phyloP scores from a whole-genome alignment of 2,329 filamentous ascomycete genomes.

The Neopestalotiopsis rosae region DNA sequence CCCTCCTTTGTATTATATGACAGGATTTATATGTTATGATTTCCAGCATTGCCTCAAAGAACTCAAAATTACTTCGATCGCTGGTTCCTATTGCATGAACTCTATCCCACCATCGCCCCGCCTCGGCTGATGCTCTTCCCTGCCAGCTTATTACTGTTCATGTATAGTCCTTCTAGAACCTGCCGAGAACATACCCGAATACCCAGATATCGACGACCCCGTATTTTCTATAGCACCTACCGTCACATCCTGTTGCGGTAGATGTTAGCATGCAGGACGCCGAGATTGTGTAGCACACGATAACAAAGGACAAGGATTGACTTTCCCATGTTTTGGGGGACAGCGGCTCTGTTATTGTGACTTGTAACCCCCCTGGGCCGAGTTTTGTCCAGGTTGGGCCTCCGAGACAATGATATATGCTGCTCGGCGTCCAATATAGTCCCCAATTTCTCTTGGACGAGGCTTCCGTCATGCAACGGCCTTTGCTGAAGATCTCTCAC shows the following conservation, averaged over 20 bases:
- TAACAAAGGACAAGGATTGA: background rate
- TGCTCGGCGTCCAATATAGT: background rate
- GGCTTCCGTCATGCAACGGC: background rate
- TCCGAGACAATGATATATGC: background rate
- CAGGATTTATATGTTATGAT: background rate
- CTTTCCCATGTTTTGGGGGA: background rate
- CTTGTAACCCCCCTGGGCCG: background rate
- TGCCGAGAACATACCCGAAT: background rate
- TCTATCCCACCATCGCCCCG: background rate
- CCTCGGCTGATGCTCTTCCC: background rate
- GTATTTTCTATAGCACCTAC: background rate
- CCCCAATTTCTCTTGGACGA: background rate
- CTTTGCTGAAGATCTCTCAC: background rate
- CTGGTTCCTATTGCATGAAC: background rate
- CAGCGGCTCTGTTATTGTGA: background rate
- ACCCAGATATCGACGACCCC: background rate
- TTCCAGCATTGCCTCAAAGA: background rate
- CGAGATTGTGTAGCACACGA: background rate
- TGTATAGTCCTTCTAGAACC: constrained; percentile 2
- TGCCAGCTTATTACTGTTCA: background rate
- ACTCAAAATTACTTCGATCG: background rate
- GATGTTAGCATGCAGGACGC: background rate
- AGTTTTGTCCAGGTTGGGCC: background rate
- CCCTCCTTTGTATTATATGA: background rate
- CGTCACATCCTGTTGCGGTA: background rate